phyloP scores from a whole-genome alignment of 345 rosid genomes.

The Gossypium thurberi region DNA sequence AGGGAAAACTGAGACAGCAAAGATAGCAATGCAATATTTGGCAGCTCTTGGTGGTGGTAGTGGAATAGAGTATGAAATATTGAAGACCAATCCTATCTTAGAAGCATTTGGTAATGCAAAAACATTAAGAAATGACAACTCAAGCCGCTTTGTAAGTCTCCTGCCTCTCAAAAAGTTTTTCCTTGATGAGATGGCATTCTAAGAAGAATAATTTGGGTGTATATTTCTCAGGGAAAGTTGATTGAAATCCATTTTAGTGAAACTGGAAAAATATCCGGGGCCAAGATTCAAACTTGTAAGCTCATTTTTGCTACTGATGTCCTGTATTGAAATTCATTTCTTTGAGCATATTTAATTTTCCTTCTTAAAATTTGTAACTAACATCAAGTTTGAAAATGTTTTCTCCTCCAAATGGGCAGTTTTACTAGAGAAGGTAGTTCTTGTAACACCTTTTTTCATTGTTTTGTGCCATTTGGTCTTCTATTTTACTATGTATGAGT shows the following conservation, averaged over 20 bases:
- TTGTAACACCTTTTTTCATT: too few species aligned
- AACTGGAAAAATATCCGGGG: slow-evolving; percentile 95
- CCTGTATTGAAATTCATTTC: too few species aligned
- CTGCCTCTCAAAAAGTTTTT: background rate
- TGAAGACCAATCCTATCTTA: slow-evolving; percentile 92
- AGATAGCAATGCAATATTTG: slow-evolving; percentile 98
- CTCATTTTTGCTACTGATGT: background rate
- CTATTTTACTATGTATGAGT: background rate
- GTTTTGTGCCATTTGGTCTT: too few species aligned
- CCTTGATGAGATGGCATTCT: background rate
- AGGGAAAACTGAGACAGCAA: slow-evolving; percentile 98
- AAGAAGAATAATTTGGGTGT: slow-evolving; percentile 9
- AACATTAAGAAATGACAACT: slow-evolving; percentile 89
- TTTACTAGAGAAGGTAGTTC: too few species aligned
- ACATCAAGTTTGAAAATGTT: background rate
- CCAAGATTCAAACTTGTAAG: slow-evolving; percentile 97
- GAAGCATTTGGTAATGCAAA: slow-evolving; percentile 99
- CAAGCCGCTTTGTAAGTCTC: slow-evolving; percentile 94
- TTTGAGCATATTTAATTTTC: too few species aligned
- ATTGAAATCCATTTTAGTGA: slow-evolving; percentile 96
- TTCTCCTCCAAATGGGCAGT: too few species aligned
- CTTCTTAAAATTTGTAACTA: too few species aligned
- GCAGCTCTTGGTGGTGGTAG: slow-evolving; percentile 99
- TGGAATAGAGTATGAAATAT: slow-evolving; percentile 92
- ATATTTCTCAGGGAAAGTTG: slow-evolving; percentile 74